Percentiles rank a stretch among this genome's conserved stretches.
Evolutionary conservation across 2,329 filamentous ascomycete species (phyloP).

Genomic region (Lecanoromycetidae sp.): DNA sequence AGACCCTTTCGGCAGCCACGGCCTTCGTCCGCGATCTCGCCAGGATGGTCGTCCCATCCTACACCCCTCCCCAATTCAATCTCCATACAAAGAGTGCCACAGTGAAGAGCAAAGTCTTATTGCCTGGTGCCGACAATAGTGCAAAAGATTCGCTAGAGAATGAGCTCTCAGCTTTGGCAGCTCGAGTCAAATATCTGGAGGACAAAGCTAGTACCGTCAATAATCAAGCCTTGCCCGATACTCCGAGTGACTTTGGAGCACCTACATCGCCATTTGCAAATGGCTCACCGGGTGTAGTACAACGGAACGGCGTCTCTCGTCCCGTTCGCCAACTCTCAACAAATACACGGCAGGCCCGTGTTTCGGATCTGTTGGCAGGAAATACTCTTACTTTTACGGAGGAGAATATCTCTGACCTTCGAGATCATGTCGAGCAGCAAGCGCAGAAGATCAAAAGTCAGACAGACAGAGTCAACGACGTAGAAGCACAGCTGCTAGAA

Average conservation of each 20-base stretch:
- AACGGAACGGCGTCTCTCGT: constrained; percentile 19
- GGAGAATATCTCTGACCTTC: constrained; percentile 72
- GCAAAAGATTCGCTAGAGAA: constrained; percentile 70
- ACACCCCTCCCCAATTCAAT: constrained; percentile 27
- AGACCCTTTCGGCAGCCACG: constrained; percentile 36
- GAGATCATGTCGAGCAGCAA: constrained; percentile 86
- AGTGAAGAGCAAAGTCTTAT: constrained; percentile 43
- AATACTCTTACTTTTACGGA: constrained; percentile 42
- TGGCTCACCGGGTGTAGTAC: constrained; percentile 30
- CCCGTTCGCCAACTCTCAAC: constrained; percentile 20
- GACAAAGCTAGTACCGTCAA: constrained; percentile 54
- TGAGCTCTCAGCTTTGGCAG: constrained; percentile 67
- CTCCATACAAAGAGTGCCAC: constrained; percentile 24
- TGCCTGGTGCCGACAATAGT: constrained; percentile 64
- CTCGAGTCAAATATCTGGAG: constrained; percentile 72
- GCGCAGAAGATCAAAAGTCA: constrained; percentile 83
- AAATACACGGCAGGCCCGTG: constrained; percentile 26
- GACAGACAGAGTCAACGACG: constrained; percentile 70
- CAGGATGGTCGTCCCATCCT: constrained; percentile 27
- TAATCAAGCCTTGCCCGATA: constrained; percentile 57
- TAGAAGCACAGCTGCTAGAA: constrained; percentile 73
- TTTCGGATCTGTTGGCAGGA: constrained; percentile 27
- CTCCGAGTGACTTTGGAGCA: constrained; percentile 56
- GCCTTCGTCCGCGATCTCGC: constrained; percentile 36
- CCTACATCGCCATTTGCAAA: constrained; percentile 53